These are phyloP conservation scores for Nepenthes mirabilis DNA, from an alignment of 148 eudicot species.

Conservation along the genomic window DNA sequence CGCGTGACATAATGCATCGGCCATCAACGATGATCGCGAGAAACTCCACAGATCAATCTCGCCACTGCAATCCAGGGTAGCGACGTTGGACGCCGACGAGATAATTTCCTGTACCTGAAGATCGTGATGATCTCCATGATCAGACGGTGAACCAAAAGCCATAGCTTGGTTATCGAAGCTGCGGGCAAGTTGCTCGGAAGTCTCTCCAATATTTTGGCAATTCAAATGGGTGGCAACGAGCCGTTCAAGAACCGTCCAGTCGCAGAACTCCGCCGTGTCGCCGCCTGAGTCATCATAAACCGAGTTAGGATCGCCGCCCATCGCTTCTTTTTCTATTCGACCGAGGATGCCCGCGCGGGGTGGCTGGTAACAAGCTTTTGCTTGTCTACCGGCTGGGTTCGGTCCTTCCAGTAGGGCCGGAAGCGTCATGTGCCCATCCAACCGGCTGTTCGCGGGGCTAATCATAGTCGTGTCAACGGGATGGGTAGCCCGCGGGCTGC, in stretches of 20 bases:
- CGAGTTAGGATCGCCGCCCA: not conserved
- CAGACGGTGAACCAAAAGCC: not conserved
- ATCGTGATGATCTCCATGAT: not conserved
- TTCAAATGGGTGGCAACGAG: not conserved
- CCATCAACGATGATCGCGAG: not conserved
- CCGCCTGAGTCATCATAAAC: not conserved
- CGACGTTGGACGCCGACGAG: not conserved
- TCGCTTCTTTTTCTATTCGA: too few species aligned
- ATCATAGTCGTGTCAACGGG: not conserved
- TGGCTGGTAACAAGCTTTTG: not conserved
- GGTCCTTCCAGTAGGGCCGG: slow-evolving; percentile 21
- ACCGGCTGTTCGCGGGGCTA: not conserved
- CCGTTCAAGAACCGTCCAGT: not conserved
- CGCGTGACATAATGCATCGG: not conserved
- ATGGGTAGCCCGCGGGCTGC: not conserved
- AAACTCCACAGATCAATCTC: not conserved
- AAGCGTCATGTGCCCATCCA: slow-evolving; percentile 7
- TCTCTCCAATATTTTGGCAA: not conserved
- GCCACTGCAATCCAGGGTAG: not conserved
- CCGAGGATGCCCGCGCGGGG: not conserved
- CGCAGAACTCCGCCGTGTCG: not conserved
- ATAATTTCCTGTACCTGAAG: not conserved
- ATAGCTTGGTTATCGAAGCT: not conserved
- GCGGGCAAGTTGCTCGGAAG: not conserved
- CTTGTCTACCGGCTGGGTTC: not conserved